A percentile compares a stretch with the other conserved stretches of the same genome.
These are phyloP conservation scores for Vinca major DNA, from an alignment of 305 asterid species.

Conservation along the genomic window DNA sequence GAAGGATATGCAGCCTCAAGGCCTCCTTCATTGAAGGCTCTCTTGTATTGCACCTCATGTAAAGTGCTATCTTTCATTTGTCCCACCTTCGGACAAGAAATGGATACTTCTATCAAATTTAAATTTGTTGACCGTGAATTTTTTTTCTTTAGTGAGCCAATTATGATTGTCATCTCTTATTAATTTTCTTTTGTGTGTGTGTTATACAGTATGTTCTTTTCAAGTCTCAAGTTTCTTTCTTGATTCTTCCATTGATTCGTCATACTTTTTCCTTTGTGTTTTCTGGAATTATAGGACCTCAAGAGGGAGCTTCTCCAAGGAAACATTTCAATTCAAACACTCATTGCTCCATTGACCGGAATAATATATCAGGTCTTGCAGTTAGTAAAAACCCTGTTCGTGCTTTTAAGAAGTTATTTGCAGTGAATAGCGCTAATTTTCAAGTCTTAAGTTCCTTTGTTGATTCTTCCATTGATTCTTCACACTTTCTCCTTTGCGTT, in stretches of 20 bases:
- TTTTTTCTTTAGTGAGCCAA: too few relatives aligned
- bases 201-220: not conserved
- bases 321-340: constrained; percentile 24
- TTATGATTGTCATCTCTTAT: too few relatives aligned
- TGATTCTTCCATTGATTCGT: constrained; percentile 7
- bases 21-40: too few relatives aligned
- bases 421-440: too few relatives aligned
- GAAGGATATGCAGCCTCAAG: too few relatives aligned
- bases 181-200: not conserved
- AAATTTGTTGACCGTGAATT: too few relatives aligned
- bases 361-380: constrained; percentile 23
- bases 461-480: constrained; percentile 6
- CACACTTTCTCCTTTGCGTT: constrained; percentile 3
- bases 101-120: too few relatives aligned
- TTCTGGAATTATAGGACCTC: constrained; percentile 19
- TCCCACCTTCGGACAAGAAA: too few relatives aligned
- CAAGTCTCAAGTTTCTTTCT: not conserved
- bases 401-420: constrained; percentile 45
- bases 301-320: constrained; percentile 25
- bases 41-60: too few relatives aligned
- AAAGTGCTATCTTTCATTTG: too few relatives aligned
- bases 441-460: not conserved
- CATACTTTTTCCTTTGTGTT: constrained; percentile 1
- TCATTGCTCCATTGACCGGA: constrained; percentile 24
- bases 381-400: constrained; percentile 40